phyloP scores from a whole-genome alignment of 1,139 yeast genomes.

The Hyphopichia pseudoburtonii region DNA sequence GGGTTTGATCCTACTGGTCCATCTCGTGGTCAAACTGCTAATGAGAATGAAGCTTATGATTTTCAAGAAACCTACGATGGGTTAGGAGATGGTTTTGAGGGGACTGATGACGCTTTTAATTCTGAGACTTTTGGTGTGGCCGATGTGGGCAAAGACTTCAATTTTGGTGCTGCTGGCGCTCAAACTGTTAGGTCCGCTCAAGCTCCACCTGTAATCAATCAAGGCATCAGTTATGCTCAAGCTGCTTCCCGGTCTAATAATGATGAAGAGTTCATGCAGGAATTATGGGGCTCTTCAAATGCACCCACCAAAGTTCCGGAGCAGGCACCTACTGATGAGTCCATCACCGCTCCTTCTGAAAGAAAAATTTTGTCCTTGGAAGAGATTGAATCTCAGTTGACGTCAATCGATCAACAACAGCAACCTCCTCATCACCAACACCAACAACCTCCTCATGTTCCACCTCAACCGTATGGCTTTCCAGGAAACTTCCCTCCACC shows the following conservation, averaged over 20 bases:
- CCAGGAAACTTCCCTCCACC: slow-evolving; percentile 44
- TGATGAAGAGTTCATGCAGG: slow-evolving; percentile 52
- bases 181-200: slow-evolving; percentile 13
- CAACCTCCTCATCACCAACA: slow-evolving; percentile 14
- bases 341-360: slow-evolving; percentile 14
- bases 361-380: slow-evolving; percentile 63
- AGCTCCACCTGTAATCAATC: slow-evolving; percentile 20
- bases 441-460: slow-evolving; percentile 24
- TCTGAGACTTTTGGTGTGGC: slow-evolving; percentile 84
- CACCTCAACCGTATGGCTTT: slow-evolving; percentile 31
- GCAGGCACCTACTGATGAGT: slow-evolving; percentile 5
- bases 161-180: slow-evolving; percentile 52
- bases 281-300: slow-evolving; percentile 46
- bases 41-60: slow-evolving; percentile 46
- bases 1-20: slow-evolving; percentile 54
- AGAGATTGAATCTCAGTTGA: slow-evolving; percentile 75
- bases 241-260: slow-evolving; percentile 43
- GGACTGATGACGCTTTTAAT: slow-evolving; percentile 79
- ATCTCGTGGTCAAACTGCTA: slow-evolving; percentile 8
- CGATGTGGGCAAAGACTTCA: slow-evolving; percentile 68
- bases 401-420: slow-evolving; percentile 42
- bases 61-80: slow-evolving; percentile 87
- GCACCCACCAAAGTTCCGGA: slow-evolving; percentile 17
- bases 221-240: slow-evolving; percentile 57
- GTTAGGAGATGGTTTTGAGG: slow-evolving; percentile 64